Base-by-base conservation (phyloP, 805 yeast genomes). In the Komagataella pastoris region DNA sequence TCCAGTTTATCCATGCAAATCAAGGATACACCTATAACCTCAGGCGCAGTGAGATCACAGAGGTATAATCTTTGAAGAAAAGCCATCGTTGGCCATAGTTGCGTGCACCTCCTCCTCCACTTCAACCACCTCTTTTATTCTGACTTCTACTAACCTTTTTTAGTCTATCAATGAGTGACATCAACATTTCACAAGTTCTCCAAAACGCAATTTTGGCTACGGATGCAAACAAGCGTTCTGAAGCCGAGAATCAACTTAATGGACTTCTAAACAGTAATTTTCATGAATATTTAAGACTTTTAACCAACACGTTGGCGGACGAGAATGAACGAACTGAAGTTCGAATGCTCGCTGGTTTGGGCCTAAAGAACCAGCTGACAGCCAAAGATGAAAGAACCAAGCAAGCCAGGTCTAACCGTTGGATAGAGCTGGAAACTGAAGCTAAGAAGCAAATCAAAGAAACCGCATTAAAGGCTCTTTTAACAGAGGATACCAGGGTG, bases 261-360 rank as follows among this genome's bases (percentile, higher is more conserved):
- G 75, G 76, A 50, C 78, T 88, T 21, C 85, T 95, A 14, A 74
- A 76, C 58, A 85, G 80, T 55, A 83, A 87, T 67, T 91, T 87
- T 71, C 81, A 79, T 47, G 82, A 80, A 59, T 91, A 83, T 65
- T 69, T 89, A 60, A 78, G 79, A 46, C 71, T 80, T 59, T 76
- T 90, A 65, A 80, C 87, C 44, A 79, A 79, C 55, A 85, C 85
- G 21, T 73, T 93, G 55, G 84, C 82, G 21, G 81, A 83, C 62
- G 83, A 79, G 47, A 63, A 70, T 6, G 78, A 77, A 52, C 79
- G 77, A 59, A 69, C 83, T 5, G 97, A 91, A 68, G 93, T 89
- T 49, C 77, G 98, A 62, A 87, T 89, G 75, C 77, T 93, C 64
- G 96, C 99, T 3, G 95, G 93, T 46, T 72, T 91, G 55, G 85